phyloP scores from a whole-genome alignment of 371 early-diverging fungal species.

The Blakeslea trispora region DNA sequence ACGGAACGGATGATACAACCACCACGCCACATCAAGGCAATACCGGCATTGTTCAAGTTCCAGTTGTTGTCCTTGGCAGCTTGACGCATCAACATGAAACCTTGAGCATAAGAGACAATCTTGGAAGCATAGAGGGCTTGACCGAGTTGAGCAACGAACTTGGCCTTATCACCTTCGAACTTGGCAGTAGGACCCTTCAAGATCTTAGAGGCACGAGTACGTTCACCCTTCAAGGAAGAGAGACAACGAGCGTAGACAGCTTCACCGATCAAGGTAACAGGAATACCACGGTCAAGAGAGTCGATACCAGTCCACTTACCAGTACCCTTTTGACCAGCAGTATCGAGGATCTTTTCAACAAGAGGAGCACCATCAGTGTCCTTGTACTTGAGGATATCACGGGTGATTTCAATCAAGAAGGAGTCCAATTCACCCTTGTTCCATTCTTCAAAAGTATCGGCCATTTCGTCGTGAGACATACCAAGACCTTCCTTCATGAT shows the following conservation, averaged over 20 bases:
- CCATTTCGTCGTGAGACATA: slow-evolving; percentile 84
- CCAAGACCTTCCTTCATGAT: slow-evolving; percentile 87
- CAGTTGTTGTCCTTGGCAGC: slow-evolving; percentile 91
- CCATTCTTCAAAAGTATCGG: slow-evolving; percentile 89
- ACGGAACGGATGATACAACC: slow-evolving; percentile 98
- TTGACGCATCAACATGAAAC: slow-evolving; percentile 98
- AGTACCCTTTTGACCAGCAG: slow-evolving; percentile 99
- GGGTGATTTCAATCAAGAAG: slow-evolving; percentile 96
- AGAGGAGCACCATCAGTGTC: slow-evolving; percentile 84
- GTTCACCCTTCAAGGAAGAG: slow-evolving; percentile 93
- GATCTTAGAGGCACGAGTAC: slow-evolving; percentile 86
- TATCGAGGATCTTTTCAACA: slow-evolving; percentile 95
- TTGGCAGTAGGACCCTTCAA: slow-evolving; percentile 72
- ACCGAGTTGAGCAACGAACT: slow-evolving; percentile 85
- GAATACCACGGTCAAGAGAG: slow-evolving; percentile 91
- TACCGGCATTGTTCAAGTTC: slow-evolving; percentile 95
- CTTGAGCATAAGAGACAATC: slow-evolving; percentile 98
- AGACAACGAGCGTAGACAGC: slow-evolving; percentile 98
- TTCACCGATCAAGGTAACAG: slow-evolving; percentile 96
- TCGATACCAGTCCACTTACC: slow-evolving; percentile 98
- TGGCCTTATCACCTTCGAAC: slow-evolving; percentile 84
- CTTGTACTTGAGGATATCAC: slow-evolving; percentile 91
- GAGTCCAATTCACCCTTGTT: slow-evolving; percentile 95
- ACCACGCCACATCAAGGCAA: slow-evolving; percentile 99
- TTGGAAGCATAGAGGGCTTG: slow-evolving; percentile 96